A percentile compares a stretch with the other conserved stretches of the same genome.
phyloP scores from a whole-genome alignment of 306 rosid species.

The Prunus mongolica region DNA sequence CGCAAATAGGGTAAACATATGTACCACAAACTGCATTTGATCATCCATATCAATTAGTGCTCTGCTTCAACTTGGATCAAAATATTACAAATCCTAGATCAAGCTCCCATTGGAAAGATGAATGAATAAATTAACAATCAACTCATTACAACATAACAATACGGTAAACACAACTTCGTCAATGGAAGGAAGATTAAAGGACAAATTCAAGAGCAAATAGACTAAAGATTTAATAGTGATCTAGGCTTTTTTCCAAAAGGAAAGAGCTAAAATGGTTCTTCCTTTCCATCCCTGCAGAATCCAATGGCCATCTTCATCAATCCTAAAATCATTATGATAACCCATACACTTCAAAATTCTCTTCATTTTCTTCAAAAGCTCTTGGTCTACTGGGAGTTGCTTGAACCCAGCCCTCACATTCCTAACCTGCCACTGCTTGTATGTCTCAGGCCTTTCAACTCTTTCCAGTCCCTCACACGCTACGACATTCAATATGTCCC shows the following conservation, averaged over 20 bases:
- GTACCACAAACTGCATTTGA: too few relatives aligned
- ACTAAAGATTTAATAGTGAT: background rate
- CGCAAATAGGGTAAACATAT: too few relatives aligned
- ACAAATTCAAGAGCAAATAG: background rate
- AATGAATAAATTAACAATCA: background rate
- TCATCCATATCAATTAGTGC: background rate
- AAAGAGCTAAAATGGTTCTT: constrained; percentile 4
- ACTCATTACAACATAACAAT: background rate
- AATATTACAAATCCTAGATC: background rate
- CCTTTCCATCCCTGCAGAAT: constrained; percentile 40
- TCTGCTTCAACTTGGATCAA: background rate
- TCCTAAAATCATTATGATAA: constrained; percentile 24
- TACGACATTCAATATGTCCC: constrained; percentile 23
- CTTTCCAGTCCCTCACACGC: constrained; percentile 37
- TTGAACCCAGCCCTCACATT: constrained; percentile 28
- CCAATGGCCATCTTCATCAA: constrained; percentile 34
- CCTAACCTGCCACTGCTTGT: constrained; percentile 32
- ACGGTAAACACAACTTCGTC: background rate
- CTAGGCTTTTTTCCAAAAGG: constrained; percentile 29
- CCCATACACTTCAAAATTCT: background rate
- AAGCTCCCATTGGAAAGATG: background rate
- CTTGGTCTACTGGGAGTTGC: constrained; percentile 26
- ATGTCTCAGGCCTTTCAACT: constrained; percentile 38
- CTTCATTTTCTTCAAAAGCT: constrained; percentile 8
- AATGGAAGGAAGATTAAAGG: background rate